phyloP scores from a whole-genome alignment of 805 yeast genomes.

The Sugiyamaella chiloensis region DNA sequence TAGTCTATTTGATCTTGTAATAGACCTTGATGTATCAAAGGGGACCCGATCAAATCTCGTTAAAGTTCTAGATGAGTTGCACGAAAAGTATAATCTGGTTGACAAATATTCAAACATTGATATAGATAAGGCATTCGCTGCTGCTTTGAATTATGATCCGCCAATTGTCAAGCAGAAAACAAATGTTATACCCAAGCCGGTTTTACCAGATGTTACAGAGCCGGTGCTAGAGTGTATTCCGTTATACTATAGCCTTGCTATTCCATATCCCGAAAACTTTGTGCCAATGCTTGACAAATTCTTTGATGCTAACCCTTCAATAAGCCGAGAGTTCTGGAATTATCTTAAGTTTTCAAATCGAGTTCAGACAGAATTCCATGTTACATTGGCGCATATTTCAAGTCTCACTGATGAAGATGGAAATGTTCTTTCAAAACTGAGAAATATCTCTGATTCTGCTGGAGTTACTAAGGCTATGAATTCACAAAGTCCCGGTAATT shows the following conservation, averaged over 20 bases:
- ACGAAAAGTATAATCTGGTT: constrained; percentile 41
- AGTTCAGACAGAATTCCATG: constrained; percentile 30
- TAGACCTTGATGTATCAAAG: constrained; percentile 51
- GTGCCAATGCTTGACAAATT: constrained; percentile 23
- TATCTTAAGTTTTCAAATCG: constrained; percentile 11
- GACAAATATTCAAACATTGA: constrained; percentile 42
- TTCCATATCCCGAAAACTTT: constrained; percentile 7
- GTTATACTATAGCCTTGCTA: constrained; percentile 8
- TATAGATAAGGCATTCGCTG: constrained; percentile 46
- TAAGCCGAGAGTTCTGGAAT: constrained; percentile 14
- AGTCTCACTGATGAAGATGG: constrained; percentile 6
- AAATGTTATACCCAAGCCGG: background rate
- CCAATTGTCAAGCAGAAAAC: constrained; percentile 36
- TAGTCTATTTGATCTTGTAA: constrained; percentile 57
- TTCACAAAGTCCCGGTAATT: background rate
- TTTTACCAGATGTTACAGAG: background rate
- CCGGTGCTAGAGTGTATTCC: background rate
- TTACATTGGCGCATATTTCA: constrained; percentile 32
- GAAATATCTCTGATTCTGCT: background rate
- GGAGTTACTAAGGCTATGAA: background rate
- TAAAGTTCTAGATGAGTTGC: constrained; percentile 40
- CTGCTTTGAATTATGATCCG: constrained; percentile 57
- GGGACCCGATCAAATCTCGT: constrained; percentile 52
- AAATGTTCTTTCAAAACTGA: constrained; percentile 1
- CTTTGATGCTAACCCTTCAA: constrained; percentile 15